Evolutionary conservation across 2,329 filamentous ascomycete genomes (phyloP), one percentile per base, ranked within the genome.

Genomic region (Neospermospora avenae): DNA sequence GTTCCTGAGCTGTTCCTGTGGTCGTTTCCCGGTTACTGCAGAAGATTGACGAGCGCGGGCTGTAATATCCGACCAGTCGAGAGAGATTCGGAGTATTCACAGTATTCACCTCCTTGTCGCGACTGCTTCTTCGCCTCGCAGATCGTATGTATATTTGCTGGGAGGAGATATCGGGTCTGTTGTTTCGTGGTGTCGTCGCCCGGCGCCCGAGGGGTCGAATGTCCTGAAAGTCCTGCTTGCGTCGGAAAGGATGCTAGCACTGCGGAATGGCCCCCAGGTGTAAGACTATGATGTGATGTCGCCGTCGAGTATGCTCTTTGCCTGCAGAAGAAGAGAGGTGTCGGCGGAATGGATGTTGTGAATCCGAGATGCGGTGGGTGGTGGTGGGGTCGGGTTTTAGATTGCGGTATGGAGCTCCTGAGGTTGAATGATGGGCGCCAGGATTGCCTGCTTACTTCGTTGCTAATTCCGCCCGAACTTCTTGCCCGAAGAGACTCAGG

Each of bases 1-100:
- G 63, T 54, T 65, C 61, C 57, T 53, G 63, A 44, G 37, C 52
- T 11, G 56, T 55, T 61, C 63, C 60, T 57, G 60, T 22, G 4
- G 60, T 22, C 4, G 3, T 10, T 28, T 22, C 20, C 18, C 31
- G 24, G 18, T 8, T 41, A 35, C 7, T 37, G 57, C 39, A 20
- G 20, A 35, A 39, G 37, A 5, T 52, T 39, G 37, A 58, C 22
- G 25, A 58, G 37, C 20, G 39, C 31, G 16, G 42, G 39, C 31
- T 10, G 42, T 22, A 46, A n/a, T 24, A 25, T 8, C 39, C 24
- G 37, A 60, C 18, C 52, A 25, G 28, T 44, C 24, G 45, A 56
- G 22, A 53, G 20, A 51, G 16, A n/a, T 56, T 35, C 25, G n/a
- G 56, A 18, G 41, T 25, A 14, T 22, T 46, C 16, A 34, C 35